Base-by-base conservation (phyloP, 805 yeast species). In the Nakazawaea ishiwadae region DNA sequence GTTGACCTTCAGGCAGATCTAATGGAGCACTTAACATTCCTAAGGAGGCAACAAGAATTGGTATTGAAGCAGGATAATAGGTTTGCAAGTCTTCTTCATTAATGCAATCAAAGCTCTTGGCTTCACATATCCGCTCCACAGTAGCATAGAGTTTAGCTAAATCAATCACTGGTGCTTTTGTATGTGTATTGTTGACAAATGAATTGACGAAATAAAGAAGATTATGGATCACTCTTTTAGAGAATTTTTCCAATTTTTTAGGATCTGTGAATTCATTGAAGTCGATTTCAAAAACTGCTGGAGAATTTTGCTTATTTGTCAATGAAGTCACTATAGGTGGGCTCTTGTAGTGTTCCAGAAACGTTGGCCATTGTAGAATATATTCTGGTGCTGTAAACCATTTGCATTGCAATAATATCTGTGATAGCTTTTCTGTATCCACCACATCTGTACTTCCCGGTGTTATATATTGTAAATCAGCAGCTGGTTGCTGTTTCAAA, bases 121-220 rank as follows among this genome's bases (percentile, higher is more conserved):
- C 15, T 7, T 24, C 15, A 17, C 37, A 34, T 14, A 43, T 35
- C 16, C 14, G 17, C 12, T 38, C 32, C 15, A 38, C 39, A 5
- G 46, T 43, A 16, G 14, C 12, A 14, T 33, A 39, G 14, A 43
- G 19, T 15, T 35, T 38, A 4, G 16, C 31, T 20, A 43, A 30
- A 30, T 43, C 46, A 11, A 43, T 26, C 1, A 43, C 32, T 7
- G 46, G 46, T 10, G 43, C 28, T 24, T 43, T 43, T 7, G 37
- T 39, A 35, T 43, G 46, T 11, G 35, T 40, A 33, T 39, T 43
- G 20, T 43, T 39, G 34, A 43, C 42, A 31, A 16, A 43, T 4
- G 43, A 43, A 20, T 38, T 43, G 34, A 43, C 37, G 17, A 32
- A 43, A 12, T 35, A 39, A 4, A 20, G n/a, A 14, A 43, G 24